Base-by-base conservation (phyloP, 345 rosid genomes). In the Citrus glauca region DNA sequence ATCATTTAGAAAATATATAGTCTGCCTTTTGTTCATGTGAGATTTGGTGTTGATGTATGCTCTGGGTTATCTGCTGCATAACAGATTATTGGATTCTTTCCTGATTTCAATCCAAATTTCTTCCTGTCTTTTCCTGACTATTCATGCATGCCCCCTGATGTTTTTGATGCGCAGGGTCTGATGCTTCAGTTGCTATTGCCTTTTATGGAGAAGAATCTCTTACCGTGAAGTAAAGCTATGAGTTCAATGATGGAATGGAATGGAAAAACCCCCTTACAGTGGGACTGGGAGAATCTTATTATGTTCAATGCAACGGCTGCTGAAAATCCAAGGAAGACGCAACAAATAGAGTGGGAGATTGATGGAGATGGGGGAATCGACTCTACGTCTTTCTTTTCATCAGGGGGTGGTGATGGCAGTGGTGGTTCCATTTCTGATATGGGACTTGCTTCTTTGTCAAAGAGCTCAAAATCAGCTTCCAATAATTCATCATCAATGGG, bases 221-320 rank as follows among this genome's bases (percentile, higher is more conserved):
- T 37, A 66, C 17, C 9, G 53, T 70, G 50, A 32, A 67, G 78
- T 69, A 37, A 75, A 76, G 78, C 85, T 84, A 77, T 79, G 88
- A 90, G 83, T 82, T 86, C 81, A 53, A 71, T 84, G 60, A 93
- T 92, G 98, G 99, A 92, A 85, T 90, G 96, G 93, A 93, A 93
- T 81, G 74, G 86, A 11, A 95, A 91, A 85, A 84, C 84, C 57
- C 83, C 92, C 42, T 72, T 84, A 74, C 92, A 83, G 80, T 92
- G 97, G 94, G 98, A 92, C 65, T 95, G 92, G 97, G 98, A 94
- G n/a, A 90, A 85, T 69, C 79, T 88, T 11, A 82, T 86, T 53
- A 87, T 85, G 86, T 90, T 91, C 77, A 86, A 84, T 85, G 70
- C 86, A 19, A 85, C 88, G 64, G 72, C 92, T 37, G 77, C 87